Evolutionary conservation across 73 alveolate genomes (phyloP).

Genomic region (Paramecium octaurelia): DNA sequence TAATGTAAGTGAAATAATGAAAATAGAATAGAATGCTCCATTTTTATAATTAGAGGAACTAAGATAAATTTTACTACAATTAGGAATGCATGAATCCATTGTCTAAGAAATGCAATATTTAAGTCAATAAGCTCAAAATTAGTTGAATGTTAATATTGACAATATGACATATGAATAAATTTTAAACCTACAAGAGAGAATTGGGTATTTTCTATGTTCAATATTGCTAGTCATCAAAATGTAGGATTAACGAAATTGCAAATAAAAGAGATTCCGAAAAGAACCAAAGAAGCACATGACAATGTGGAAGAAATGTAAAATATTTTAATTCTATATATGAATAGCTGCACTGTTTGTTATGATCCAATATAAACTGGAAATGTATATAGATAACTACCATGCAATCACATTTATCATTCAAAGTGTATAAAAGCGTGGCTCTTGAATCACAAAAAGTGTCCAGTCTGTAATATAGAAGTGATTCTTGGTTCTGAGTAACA

Average conservation of each 20-base stretch:
- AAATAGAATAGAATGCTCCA: constrained; percentile 44
- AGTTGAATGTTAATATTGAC: background rate
- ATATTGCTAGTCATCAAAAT: background rate
- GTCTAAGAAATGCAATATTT: constrained; percentile 39
- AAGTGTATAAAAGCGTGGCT: constrained; percentile 45
- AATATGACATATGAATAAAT: constrained; percentile 40
- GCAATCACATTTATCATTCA: constrained; percentile 44
- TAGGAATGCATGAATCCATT: constrained; percentile 49
- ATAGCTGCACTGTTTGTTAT: constrained; percentile 37
- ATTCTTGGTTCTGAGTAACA: background rate
- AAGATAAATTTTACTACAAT: constrained; percentile 3
- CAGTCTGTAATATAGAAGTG: constrained; percentile 49
- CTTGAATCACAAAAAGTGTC: constrained; percentile 37
- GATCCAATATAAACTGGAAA: background rate
- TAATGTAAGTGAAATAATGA: background rate
- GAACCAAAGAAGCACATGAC: background rate
- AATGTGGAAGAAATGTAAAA: background rate
- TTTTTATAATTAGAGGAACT: constrained; percentile 27
- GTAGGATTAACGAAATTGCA: constrained; percentile 28
- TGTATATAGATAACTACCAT: background rate
- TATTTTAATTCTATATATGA: background rate
- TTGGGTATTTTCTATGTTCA: background rate
- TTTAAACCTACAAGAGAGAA: background rate
- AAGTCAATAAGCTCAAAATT: background rate
- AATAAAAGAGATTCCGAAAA: background rate